Percentiles rank a stretch among this genome's conserved stretches.
Evolutionary conservation across 2,329 filamentous ascomycete genomes (phyloP).

Genomic region (Mollisiaceae sp.): DNA sequence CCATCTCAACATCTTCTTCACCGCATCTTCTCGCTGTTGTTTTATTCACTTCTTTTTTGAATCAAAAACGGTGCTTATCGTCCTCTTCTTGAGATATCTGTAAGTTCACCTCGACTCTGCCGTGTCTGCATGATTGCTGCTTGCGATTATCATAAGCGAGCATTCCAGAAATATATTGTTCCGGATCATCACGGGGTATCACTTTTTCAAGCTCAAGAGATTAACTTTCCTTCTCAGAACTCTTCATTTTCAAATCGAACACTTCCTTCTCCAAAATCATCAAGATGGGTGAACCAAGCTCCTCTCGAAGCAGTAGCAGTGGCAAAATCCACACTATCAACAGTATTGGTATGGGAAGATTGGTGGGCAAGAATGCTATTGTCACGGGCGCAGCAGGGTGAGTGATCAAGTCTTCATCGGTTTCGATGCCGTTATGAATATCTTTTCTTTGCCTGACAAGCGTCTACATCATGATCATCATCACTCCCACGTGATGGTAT

Average conservation of each 20-base stretch:
- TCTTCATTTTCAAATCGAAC: neutral
- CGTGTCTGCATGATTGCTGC: conserved; percentile 17
- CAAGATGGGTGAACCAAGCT: conserved; percentile 25
- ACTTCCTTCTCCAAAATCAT: neutral
- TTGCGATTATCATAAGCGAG: conserved; percentile 30
- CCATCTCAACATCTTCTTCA: conserved; percentile 14
- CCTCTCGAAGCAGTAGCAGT: conserved; percentile 29
- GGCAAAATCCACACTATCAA: conserved; percentile 41
- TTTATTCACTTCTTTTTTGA: conserved; percentile 2
- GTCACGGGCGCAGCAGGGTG: conserved; percentile 75
- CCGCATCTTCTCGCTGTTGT: conserved; percentile 2
- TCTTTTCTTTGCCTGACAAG: neutral
- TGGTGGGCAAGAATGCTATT: conserved; percentile 50
- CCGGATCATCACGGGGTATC: neutral
- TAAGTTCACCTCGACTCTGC: conserved; percentile 25
- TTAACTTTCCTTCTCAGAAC: conserved; percentile 12
- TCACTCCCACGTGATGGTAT: neutral
- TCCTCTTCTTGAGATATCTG: conserved; percentile 13
- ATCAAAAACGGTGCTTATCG: conserved; percentile 26
- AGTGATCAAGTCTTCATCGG: conserved; percentile 37
- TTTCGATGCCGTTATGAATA: neutral
- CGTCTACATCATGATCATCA: neutral
- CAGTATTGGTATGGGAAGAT: conserved; percentile 43
- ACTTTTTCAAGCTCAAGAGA: conserved; percentile 4
- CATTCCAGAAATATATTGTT: conserved; percentile 16